Evolutionary conservation across 208 protist species (phyloP), one percentile per base, ranked within the genome.

Genomic region (Acanthamoeba comandoni): DNA sequence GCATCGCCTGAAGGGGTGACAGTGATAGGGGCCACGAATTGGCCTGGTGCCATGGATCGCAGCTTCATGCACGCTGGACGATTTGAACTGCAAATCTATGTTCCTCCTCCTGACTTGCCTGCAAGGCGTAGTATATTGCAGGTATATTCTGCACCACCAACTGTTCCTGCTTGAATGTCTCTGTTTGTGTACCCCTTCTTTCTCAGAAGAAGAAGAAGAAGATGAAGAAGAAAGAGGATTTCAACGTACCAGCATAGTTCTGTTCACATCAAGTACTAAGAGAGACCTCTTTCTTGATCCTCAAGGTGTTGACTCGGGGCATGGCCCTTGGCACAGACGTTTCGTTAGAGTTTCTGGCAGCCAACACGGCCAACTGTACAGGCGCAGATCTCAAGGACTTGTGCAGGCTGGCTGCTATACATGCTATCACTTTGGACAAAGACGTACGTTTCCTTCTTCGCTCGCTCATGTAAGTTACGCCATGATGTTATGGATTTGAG

Each of bases 21-120:
- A 17, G 80, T 88, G 39, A 70, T 88, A 48, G 80, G 58, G 0
- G 80, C 80, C 58, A 88, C 80, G n/a, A 88, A 88, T 62, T 58
- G 43, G 19, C 80, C 80, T 24, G 52, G 70, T 22, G 80, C 35
- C 17, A 22, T 88, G 57, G 80, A 88, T 22, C 35, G 35, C 2
- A 22, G 43, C 4, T 43, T 88, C 13, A 35, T 88, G 2, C 80
- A 49, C 0, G 35, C 80, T 13, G 80, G 80, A 9, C 52, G 80
- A 17, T 88, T 88, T 13, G 80, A 88, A n/a, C 80, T 55, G 17
- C 70, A 62, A n/a, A 88, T 88, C 52, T 88, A 88, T 43, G 80
- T 88, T 4, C 58, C 58, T 9, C 80, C 80, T 19, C 80, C 80
- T n/a, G 80, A 88, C 19, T 55, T 64, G 0, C 48, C 43, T 9